These are phyloP conservation scores for Calycina marina DNA, from an alignment of 2,329 filamentous ascomycete genomes.

Conservation along the genomic window DNA sequence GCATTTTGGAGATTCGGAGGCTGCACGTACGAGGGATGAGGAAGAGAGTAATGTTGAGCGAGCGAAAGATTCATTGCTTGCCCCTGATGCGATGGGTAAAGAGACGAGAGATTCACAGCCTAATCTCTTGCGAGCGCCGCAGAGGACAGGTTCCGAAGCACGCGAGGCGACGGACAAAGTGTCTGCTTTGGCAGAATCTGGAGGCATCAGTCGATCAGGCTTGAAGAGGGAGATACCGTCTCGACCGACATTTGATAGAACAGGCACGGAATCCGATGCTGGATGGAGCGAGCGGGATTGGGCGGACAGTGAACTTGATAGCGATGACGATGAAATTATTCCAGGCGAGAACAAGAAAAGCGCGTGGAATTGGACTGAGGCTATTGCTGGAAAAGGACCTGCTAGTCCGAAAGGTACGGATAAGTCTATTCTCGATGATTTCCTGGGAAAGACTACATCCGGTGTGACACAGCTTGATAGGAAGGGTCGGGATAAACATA, in stretches of 20 bases:
- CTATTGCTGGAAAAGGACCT: slow-evolving; percentile 33
- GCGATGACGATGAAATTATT: slow-evolving; percentile 27
- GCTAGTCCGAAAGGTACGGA: slow-evolving; percentile 14
- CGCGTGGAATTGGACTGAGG: slow-evolving; percentile 39
- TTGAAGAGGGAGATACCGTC: not conserved
- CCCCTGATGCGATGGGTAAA: slow-evolving; percentile 46
- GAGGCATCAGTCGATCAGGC: slow-evolving; percentile 3
- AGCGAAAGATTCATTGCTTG: slow-evolving; percentile 42
- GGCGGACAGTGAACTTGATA: slow-evolving; percentile 36
- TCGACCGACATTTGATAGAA: not conserved
- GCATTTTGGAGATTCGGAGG: slow-evolving; percentile 69
- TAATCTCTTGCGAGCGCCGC: slow-evolving; percentile 12
- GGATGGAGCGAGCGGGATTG: slow-evolving; percentile 55
- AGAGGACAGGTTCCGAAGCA: slow-evolving; percentile 31
- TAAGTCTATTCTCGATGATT: too few relatives aligned
- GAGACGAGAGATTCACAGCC: slow-evolving; percentile 36
- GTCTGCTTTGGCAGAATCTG: slow-evolving; percentile 17
- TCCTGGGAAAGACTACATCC: too few relatives aligned
- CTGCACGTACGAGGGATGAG: slow-evolving; percentile 51
- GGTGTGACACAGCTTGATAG: too few relatives aligned
- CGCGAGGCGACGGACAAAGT: slow-evolving; percentile 28
- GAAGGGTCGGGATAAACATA: too few relatives aligned
- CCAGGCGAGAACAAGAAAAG: slow-evolving; percentile 14
- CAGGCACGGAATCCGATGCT: slow-evolving; percentile 15
- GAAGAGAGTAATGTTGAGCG: slow-evolving; percentile 53